Base-by-base conservation (phyloP, 2,329 filamentous ascomycete genomes). In the Trichoderma guizhouense region DNA sequence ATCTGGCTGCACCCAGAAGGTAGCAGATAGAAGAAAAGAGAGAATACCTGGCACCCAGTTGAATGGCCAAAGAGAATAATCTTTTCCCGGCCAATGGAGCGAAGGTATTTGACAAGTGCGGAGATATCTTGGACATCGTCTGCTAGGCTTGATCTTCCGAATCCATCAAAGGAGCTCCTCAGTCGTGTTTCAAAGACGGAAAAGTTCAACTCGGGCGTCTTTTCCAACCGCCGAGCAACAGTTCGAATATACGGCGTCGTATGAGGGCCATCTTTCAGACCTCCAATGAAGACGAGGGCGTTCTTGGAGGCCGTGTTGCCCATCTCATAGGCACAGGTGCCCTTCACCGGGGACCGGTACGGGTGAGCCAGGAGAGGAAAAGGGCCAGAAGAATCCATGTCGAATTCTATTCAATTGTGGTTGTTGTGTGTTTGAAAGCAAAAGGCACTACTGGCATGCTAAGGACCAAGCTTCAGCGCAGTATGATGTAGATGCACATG, bases 241-340 rank as follows among this genome's bases (percentile, higher is more conserved):
- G 79, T 77, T 6, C 84, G 83, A 62, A 85, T 82, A 72, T 92
- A 93, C 1, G 85, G 82, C 9, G 92, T 86, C 0, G 89, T 90
- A 74, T 92, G 88, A 72, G 91, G 88, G 2, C 91, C 91, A 79
- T 93, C 92, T 47, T 86, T 86, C 18, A 94, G 86, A 43, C 92
- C 92, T 73, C 90, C 91, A 74, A 93, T 86, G 81, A 92, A 92
- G 73, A 94, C 80, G 69, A 94, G 80, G 3, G 89, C 90, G 80
- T 93, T 89, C 64, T 79, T 82, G 71, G 83, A 80, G 53, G 80
- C 76, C 12, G 75, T 55, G 18, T 79, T 77, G 28, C 86, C 85
- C 21, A 81, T 76, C 75, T 88, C 86, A 74, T 87, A 88, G 36
- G 85, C 85, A 71, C 81, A 83, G 7, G 83, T 81, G 63, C 81